phyloP scores from a whole-genome alignment of 768 basidiomycete species.

The Pleurotus ostreatus region DNA sequence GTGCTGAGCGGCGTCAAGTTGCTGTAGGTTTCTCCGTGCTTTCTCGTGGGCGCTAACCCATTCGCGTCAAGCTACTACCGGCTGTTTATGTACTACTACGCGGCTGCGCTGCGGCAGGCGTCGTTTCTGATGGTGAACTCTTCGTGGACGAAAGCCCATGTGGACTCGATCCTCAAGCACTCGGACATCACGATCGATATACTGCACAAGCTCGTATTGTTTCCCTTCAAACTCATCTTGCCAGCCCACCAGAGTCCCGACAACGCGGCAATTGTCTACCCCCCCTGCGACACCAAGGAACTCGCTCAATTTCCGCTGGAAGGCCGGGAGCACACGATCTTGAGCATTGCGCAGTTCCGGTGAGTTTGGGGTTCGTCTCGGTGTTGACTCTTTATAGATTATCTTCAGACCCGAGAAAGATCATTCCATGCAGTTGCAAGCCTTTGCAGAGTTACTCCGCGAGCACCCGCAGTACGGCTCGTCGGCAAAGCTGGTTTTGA shows the following conservation, averaged over 20 bases:
- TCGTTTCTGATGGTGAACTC: constrained; percentile 91
- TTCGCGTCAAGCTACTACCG: constrained; percentile 73
- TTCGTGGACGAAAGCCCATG: constrained; percentile 87
- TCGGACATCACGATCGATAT: constrained; percentile 46
- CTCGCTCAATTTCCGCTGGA: constrained; percentile 55
- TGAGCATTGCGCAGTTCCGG: constrained; percentile 95
- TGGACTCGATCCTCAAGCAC: constrained; percentile 66
- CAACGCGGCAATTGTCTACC: constrained; percentile 64
- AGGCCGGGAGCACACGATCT: constrained; percentile 56
- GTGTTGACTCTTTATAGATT: background rate
- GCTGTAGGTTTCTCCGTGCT: constrained; percentile 36
- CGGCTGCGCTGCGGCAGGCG: constrained; percentile 66
- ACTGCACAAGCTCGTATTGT: constrained; percentile 31
- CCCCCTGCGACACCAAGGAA: constrained; percentile 84
- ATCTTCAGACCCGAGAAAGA: constrained; percentile 85
- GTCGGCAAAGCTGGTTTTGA: constrained; percentile 53
- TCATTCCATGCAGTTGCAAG: constrained; percentile 72
- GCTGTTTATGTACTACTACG: constrained; percentile 81
- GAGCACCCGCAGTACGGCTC: constrained; percentile 55
- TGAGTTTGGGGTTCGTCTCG: constrained; percentile 25
- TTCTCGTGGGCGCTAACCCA: background rate
- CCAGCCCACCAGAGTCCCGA: constrained; percentile 16
- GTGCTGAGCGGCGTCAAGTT: constrained; percentile 61
- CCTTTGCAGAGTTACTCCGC: constrained; percentile 59
- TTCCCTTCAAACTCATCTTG: constrained; percentile 36